Percentiles rank a stretch among this genome's conserved stretches.
Evolutionary conservation across 1,139 yeast species (phyloP).

Genomic region (Candida tropicalis): DNA sequence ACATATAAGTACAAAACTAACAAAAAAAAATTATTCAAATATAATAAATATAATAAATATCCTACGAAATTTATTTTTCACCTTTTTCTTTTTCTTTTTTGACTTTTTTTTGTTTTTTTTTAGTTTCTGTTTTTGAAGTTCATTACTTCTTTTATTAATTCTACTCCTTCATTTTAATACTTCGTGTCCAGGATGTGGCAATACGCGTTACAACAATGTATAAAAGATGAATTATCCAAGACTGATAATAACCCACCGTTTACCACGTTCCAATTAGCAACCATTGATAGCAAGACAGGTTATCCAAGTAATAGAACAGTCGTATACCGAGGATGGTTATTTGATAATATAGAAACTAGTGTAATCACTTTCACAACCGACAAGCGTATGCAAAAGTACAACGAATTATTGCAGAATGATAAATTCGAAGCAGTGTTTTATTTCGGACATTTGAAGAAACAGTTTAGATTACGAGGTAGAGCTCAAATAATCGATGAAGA

Average conservation of each 20-base stretch:
- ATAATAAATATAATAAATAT: too few relatives aligned
- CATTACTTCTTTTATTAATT: not conserved
- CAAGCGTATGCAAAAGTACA: slow-evolving; percentile 63
- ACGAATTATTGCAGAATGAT: slow-evolving; percentile 53
- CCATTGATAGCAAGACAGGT: slow-evolving; percentile 55
- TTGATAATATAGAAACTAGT: slow-evolving; percentile 68
- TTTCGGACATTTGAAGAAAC: slow-evolving; percentile 61
- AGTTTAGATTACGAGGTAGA: slow-evolving; percentile 71
- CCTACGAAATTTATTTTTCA: not conserved
- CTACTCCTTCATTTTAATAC: not conserved
- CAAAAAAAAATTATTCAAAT: not conserved
- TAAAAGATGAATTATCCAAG: slow-evolving; percentile 15
- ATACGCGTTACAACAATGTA: slow-evolving; percentile 8
- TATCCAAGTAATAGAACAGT: slow-evolving; percentile 70
- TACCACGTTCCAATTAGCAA: slow-evolving; percentile 67
- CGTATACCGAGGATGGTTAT: slow-evolving; percentile 74
- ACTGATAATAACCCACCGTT: slow-evolving; percentile 42
- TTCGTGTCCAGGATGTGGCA: slow-evolving; percentile 2
- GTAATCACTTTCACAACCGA: slow-evolving; percentile 75
- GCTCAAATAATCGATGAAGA: slow-evolving; percentile 50
- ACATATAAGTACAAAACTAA: not conserved
- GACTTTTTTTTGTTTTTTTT: not conserved
- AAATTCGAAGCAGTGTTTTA: slow-evolving; percentile 78
- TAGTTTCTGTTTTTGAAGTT: too few relatives aligned
- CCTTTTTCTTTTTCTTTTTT: not conserved